phyloP scores from a whole-genome alignment of 2,329 filamentous ascomycete genomes.

The Calonectria montana region DNA sequence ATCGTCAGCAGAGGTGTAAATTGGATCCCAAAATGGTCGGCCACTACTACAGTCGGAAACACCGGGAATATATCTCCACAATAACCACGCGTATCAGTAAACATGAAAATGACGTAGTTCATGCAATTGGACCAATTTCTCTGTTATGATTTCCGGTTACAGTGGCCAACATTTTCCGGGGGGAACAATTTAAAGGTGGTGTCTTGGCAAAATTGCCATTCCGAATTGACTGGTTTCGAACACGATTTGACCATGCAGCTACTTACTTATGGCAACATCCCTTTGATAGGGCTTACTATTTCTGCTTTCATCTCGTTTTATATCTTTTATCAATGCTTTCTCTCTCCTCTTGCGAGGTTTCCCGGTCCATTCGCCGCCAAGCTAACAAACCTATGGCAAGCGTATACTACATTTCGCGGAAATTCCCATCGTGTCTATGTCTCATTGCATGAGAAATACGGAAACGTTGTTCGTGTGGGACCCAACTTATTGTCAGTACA shows the following conservation, averaged over 20 bases:
- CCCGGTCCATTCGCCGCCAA: background rate
- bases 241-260: background rate
- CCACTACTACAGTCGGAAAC: background rate
- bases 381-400: background rate
- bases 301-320: background rate
- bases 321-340: background rate
- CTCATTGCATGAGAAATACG: background rate
- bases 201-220: background rate
- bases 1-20: background rate
- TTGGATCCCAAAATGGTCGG: background rate
- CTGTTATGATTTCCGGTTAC: background rate
- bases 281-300: background rate
- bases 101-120: background rate
- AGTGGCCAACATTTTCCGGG: no score
- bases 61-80: background rate
- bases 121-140: background rate
- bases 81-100: background rate
- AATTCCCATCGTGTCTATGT: background rate
- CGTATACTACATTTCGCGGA: background rate
- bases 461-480: background rate
- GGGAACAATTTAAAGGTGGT: background rate
- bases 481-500: background rate
- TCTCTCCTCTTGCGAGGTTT: background rate
- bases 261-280: background rate
- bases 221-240: background rate